These are phyloP conservation scores for Daldinia vernicosa DNA, from an alignment of 495 filamentous ascomycete genomes.

Conservation along the genomic window DNA sequence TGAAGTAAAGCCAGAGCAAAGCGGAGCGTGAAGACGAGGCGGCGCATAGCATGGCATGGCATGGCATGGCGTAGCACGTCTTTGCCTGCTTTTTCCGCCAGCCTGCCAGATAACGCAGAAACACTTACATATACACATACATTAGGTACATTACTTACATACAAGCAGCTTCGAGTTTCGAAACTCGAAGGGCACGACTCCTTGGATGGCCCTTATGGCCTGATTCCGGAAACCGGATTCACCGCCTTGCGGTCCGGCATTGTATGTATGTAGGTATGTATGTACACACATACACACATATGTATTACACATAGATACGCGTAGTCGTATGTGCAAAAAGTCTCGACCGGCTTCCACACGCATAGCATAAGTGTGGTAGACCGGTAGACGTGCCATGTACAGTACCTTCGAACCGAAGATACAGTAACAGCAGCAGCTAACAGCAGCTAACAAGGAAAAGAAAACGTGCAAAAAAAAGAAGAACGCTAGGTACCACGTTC, in stretches of 20 bases:
- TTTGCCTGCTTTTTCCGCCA: neutral
- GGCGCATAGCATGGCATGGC: neutral
- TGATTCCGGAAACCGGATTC: constrained; percentile 28
- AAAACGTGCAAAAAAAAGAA: constrained; percentile 29
- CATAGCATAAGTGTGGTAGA: neutral
- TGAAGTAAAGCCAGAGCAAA: constrained; percentile 5
- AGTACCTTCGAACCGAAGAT: neutral
- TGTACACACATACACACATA: neutral
- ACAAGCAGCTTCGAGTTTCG: constrained; percentile 28
- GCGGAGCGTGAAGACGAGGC: constrained; percentile 1
- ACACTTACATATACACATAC: neutral
- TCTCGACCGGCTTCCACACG: neutral
- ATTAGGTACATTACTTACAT: neutral
- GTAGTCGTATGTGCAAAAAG: neutral
- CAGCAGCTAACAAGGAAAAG: constrained; percentile 10
- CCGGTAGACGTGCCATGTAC: neutral
- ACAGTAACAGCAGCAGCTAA: constrained; percentile 1
- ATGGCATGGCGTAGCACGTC: neutral
- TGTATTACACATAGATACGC: constrained; percentile 8
- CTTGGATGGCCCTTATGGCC: constrained; percentile 19
- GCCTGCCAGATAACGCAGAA: neutral
- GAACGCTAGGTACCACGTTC: constrained; percentile 30
- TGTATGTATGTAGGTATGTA: neutral
- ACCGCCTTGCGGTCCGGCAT: constrained; percentile 27
- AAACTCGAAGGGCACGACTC: constrained; percentile 14